Conservation (phyloP, 2,329 filamentous ascomycete species). For the Incumbomyces delicatus region DNA sequence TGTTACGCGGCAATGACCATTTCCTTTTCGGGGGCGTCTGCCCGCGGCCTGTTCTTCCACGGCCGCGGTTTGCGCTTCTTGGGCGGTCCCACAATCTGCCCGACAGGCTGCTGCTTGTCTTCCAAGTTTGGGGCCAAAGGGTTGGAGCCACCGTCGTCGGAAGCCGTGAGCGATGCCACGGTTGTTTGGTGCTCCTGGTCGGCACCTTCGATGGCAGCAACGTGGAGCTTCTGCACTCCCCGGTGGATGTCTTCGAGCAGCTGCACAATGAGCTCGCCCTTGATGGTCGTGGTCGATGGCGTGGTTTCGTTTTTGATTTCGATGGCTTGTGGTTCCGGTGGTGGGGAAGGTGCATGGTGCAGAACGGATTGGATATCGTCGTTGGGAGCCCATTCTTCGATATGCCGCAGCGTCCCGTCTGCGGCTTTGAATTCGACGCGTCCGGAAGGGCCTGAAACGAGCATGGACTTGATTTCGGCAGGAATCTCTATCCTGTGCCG, state of each 20-base stretch:
- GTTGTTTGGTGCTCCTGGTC: neutral
- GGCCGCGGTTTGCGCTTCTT: neutral
- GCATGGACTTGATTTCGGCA: neutral
- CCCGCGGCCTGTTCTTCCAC: neutral
- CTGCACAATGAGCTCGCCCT: neutral
- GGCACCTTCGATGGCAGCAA: neutral
- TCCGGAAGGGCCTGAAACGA: neutral
- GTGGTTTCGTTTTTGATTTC: neutral
- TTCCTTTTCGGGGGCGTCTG: neutral
- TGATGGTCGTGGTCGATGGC: neutral
- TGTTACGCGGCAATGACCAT: neutral
- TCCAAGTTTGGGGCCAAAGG: neutral
- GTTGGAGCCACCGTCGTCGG: too few species aligned
- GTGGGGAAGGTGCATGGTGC: neutral
- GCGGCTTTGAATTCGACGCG: neutral
- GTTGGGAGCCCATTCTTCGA: neutral
- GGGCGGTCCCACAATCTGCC: neutral
- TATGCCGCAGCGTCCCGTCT: neutral
- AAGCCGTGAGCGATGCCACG: neutral
- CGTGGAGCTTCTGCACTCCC: neutral
- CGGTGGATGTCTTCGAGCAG: neutral
- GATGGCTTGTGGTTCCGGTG: neutral
- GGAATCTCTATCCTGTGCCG: neutral
- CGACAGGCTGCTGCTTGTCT: neutral
- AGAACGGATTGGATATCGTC: neutral